Base-by-base conservation (phyloP, 768 basidiomycete genomes). In the Flagelloscypha sp. region DNA sequence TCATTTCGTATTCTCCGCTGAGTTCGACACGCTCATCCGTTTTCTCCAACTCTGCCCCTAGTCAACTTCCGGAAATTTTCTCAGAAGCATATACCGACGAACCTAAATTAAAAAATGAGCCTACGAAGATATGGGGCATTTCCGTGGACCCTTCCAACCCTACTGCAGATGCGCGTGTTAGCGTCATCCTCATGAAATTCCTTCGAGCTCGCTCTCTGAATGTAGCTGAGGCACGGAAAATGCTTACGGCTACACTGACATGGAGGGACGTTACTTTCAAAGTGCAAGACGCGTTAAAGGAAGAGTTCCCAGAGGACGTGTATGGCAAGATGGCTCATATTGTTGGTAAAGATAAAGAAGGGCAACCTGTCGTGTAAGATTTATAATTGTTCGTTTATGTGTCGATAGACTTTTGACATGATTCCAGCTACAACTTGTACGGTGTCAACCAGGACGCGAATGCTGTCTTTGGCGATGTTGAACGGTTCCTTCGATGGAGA, bases 151-250 rank as follows among this genome's bases (percentile, higher is more conserved):
- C 86, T 3, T 41, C 37, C 2, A 59, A 63, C 37, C 70, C 74
- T 9, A 55, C 49, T 31, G 49, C 48, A 30, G 71, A 84, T 51
- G 76, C 84, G 1, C 70, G 72, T 6, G 72, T 75, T 40, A 85
- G 81, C 48, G 83, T 88, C 21, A 48, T 88, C 7, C 63, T 89
- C 24, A 74, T 87, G 72, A 87, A 88, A 51, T 89, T 88, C 62
- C 59, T 86, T 20, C 70, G 81, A 38, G 86, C 86, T 4, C 72
- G 81, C 82, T 77, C n/a, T n/a, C 57, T 82, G 45, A 68, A 65
- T 44, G 51, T 70, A 15, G 33, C 44, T 4, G 73, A 74, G 25
- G 82, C 81, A 16, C 60, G 65, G 33, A 63, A 69, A n/a, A 83
- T 82, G 79, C 52, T 86, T 38, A 58, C 79, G 37, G 66, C 66